Conservation (phyloP, 345 rosid genomes). For the Populus deltoides region DNA sequence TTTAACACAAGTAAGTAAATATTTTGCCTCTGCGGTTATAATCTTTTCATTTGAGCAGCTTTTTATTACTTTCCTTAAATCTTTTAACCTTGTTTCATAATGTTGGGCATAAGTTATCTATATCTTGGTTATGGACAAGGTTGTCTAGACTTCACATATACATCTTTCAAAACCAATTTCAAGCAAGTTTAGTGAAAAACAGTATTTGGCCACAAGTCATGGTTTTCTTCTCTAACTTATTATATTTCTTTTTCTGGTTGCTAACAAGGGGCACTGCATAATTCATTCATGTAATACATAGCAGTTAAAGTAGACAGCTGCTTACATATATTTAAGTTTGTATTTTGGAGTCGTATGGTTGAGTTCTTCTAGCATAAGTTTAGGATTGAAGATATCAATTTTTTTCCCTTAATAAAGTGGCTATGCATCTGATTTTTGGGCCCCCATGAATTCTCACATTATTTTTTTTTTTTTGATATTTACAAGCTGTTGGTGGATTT, state of each 20-base stretch:
- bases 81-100: neutral
- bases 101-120: neutral
- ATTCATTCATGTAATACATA: too few species aligned
- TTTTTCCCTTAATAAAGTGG: neutral
- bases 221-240: too few species aligned
- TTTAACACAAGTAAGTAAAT: constrained; percentile 67
- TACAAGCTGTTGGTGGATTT: neutral
- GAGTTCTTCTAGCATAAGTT: neutral
- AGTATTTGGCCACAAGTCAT: too few species aligned
- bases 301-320: too few species aligned
- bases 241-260: too few species aligned
- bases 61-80: neutral
- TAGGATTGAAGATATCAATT: neutral
- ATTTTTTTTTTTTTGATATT: neutral
- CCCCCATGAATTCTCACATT: neutral
- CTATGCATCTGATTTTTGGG: neutral
- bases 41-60: constrained; percentile 1
- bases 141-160: too few species aligned
- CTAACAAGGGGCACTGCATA: too few species aligned
- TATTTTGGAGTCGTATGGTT: neutral
- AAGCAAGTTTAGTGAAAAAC: too few species aligned
- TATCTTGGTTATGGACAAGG: neutral
- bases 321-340: too few species aligned
- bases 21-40: constrained; percentile 3
- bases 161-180: too few species aligned